Evolutionary conservation across 2,329 filamentous ascomycete species (phyloP).

Genomic region (Colletotrichum melonis): DNA sequence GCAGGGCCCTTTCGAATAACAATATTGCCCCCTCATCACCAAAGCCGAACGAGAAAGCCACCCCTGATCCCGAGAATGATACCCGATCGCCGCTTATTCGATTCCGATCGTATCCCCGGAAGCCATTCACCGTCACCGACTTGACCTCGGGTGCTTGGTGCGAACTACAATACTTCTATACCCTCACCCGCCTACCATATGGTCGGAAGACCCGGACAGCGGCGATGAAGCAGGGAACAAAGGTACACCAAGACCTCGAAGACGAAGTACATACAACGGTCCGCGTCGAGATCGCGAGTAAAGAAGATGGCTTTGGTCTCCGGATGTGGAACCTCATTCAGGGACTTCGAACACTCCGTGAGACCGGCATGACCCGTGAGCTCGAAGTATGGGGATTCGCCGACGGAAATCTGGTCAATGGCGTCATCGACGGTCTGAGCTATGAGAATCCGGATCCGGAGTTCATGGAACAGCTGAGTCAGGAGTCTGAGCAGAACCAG

Average conservation of each 20-base stretch:
- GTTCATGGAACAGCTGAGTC: constrained; percentile 70
- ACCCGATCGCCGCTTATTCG: constrained; percentile 74
- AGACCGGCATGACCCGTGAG: constrained; percentile 79
- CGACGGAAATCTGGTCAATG: constrained; percentile 85
- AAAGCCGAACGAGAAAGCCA: constrained; percentile 38
- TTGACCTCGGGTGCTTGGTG: constrained; percentile 93
- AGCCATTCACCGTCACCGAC: constrained; percentile 88
- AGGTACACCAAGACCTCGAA: constrained; percentile 85
- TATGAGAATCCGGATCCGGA: constrained; percentile 79
- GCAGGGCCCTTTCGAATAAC: constrained; percentile 50
- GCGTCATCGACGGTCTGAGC: constrained; percentile 88
- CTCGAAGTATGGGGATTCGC: constrained; percentile 87
- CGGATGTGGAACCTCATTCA: constrained; percentile 93
- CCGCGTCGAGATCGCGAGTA: constrained; percentile 75
- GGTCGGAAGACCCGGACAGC: constrained; percentile 80
- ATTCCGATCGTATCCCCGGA: constrained; percentile 82
- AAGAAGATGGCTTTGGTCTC: constrained; percentile 85
- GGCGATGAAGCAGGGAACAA: constrained; percentile 86
- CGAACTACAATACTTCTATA: constrained; percentile 93
- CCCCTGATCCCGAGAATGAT: constrained; percentile 43
- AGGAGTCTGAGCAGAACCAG: constrained; percentile 48
- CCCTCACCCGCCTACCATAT: constrained; percentile 75
- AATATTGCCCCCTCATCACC: constrained; percentile 24
- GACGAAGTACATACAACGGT: constrained; percentile 86
- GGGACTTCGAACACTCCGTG: constrained; percentile 78